phyloP scores from a whole-genome alignment of 805 yeast genomes.

The Myxozyma mucilagina region DNA sequence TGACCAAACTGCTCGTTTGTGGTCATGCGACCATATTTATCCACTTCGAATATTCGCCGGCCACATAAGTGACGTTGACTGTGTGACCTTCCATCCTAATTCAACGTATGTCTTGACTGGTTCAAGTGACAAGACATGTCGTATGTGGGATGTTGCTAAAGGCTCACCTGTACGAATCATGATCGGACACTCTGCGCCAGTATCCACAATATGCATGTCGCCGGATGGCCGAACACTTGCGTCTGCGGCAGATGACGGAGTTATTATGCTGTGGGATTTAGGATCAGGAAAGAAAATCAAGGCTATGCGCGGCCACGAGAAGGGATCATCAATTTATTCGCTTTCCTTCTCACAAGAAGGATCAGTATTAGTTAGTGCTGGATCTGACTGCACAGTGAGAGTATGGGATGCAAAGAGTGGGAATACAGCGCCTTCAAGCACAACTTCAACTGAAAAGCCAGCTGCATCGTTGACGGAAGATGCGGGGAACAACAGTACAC shows the following conservation, averaged over 20 bases:
- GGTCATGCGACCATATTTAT: conserved; percentile 98
- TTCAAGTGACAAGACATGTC: conserved; percentile 88
- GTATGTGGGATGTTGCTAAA: conserved; percentile 95
- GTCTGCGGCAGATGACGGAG: conserved; percentile 79
- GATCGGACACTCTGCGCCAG: conserved; percentile 89
- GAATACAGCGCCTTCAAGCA: conserved; percentile 37
- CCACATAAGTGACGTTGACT: conserved; percentile 92
- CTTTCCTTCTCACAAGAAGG: conserved; percentile 85
- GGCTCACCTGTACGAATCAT: conserved; percentile 91
- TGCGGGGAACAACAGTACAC: conserved; percentile 38
- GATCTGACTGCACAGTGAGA: conserved; percentile 87
- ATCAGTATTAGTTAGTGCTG: conserved; percentile 83
- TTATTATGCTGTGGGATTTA: conserved; percentile 89
- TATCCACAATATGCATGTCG: conserved; percentile 80
- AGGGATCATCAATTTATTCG: conserved; percentile 74
- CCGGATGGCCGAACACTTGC: conserved; percentile 98
- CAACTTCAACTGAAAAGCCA: background rate
- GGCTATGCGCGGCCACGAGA: conserved; percentile 92
- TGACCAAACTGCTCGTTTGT: conserved; percentile 94
- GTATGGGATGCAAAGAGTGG: conserved; percentile 94
- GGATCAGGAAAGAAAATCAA: conserved; percentile 87
- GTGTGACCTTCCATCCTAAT: conserved; percentile 93
- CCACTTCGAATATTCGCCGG: conserved; percentile 97
- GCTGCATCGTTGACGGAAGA: conserved; percentile 17
- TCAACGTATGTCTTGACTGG: conserved; percentile 94